Percentiles rank a stretch among this genome's conserved stretches.
phyloP scores from a whole-genome alignment of 257 asterid genomes.

The Voacanga thouarsii region DNA sequence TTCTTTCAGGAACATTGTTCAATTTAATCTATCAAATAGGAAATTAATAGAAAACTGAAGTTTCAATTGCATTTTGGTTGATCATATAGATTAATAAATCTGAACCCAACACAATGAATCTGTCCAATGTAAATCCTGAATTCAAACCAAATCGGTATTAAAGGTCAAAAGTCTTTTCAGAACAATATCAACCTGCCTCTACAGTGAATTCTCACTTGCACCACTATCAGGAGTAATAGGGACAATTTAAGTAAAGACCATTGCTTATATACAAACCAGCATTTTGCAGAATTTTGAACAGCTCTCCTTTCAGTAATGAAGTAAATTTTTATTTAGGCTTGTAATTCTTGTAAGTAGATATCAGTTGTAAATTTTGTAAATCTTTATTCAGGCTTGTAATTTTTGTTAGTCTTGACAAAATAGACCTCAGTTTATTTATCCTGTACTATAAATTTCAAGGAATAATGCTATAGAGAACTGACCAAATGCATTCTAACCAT shows the following conservation, averaged over 20 bases:
- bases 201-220: background rate
- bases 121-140: background rate
- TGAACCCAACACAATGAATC: background rate
- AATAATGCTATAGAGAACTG: background rate
- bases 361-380: background rate
- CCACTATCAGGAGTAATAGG: background rate
- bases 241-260: background rate
- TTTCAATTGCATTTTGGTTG: background rate
- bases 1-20: background rate
- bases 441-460: background rate
- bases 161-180: background rate
- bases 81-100: background rate
- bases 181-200: background rate
- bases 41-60: background rate
- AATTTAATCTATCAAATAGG: background rate
- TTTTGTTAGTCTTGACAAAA: background rate
- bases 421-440: background rate
- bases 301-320: background rate
- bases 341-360: background rate
- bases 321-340: background rate
- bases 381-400: too few species aligned
- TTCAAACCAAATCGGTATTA: background rate
- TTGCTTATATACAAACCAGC: background rate
- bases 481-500: background rate
- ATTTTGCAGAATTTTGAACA: background rate